Conservation (phyloP, 1,284 basidiomycete genomes). For the Leccinum fuscescens region DNA sequence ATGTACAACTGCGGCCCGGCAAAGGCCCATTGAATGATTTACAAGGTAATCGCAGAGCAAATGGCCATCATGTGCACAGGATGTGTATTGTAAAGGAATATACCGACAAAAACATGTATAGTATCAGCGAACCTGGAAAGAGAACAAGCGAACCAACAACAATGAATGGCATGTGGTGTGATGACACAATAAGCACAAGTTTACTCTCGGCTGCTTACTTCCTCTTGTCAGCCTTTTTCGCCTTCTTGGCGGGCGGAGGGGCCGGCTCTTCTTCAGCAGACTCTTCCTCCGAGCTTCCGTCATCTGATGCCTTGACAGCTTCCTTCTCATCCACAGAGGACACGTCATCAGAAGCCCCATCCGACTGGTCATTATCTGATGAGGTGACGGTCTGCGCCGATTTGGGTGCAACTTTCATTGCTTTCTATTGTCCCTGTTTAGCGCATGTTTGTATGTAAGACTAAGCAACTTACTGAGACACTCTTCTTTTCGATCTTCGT, state of each 20-base stretch:
- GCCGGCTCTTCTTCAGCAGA: constrained; percentile 24
- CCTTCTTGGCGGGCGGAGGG: constrained; percentile 34
- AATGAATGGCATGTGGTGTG: not conserved
- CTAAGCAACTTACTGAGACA: constrained; percentile 13
- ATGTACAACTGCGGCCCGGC: constrained; percentile 17
- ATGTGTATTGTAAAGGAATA: constrained; percentile 30
- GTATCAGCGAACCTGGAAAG: constrained; percentile 22
- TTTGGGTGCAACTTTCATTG: constrained; percentile 23
- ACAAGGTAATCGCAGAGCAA: constrained; percentile 11
- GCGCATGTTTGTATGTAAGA: constrained; percentile 10
- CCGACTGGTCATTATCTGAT: constrained; percentile 28
- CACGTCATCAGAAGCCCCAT: constrained; percentile 24
- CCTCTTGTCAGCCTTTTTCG: constrained; percentile 37
- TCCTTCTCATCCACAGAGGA: constrained; percentile 21
- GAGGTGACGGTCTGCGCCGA: constrained; percentile 26
- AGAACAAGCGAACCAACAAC: constrained; percentile 11
- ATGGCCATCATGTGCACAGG: constrained; percentile 3
- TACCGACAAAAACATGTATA: constrained; percentile 34
- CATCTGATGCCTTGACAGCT: constrained; percentile 31
- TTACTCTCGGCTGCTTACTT: constrained; percentile 21
- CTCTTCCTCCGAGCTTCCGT: constrained; percentile 30
- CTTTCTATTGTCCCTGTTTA: constrained; percentile 26
- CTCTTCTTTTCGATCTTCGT: constrained; percentile 28
- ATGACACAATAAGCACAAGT: constrained; percentile 6
- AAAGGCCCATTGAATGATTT: constrained; percentile 7